Base-by-base conservation (phyloP, 2,329 filamentous ascomycete species). In the Penicillium sp. region DNA sequence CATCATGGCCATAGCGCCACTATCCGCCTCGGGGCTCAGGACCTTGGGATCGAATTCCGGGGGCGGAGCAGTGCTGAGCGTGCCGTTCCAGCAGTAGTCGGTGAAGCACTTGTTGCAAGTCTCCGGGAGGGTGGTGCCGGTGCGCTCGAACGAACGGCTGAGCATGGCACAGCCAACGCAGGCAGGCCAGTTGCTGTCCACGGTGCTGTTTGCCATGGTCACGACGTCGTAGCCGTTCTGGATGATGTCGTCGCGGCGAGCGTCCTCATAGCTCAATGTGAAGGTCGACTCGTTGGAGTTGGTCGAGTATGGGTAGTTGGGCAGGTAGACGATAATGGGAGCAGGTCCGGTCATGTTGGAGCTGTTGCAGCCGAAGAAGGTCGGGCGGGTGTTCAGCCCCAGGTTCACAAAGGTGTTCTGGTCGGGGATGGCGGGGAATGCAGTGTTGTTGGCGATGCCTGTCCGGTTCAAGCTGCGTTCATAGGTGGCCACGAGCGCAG, bases 31-130 rank as follows among this genome's bases (percentile, higher is more conserved):
- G 3, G 33, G 18, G 22, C 50, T 6, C 9, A 43, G 18, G 12
- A 37, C 26, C 6, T 30, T 40, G 1, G 75, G 74, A 14, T 68
- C 58, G 42, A 73, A 78, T 0, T 47, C 41, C 1, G 53, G 44
- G 0, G 62, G 60, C 4, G 42, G 49, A 0, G 65, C 67, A 27
- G 55, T 63, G 28, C 74, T 66, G 5, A 67, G 41, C 1, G 77
- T 85, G n/a, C 92, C 92, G 60, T 95, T 77, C 92, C 92, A 98
- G 75, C 92, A 98, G 69, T 95, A 95, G 13, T 70, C 65, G 9
- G 70, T 50, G 64, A 95, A 96, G 68, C 92, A 98, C 33, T 73
- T 56, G 29, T 67, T 71, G 68, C 92, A 98, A 7, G 77, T 78
- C 0, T 75, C 71, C 0, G 90, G 90, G 1, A 89, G 73, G 0